phyloP scores from a whole-genome alignment of 2,329 filamentous ascomycete species.

The Trichoderma arundinaceum region DNA sequence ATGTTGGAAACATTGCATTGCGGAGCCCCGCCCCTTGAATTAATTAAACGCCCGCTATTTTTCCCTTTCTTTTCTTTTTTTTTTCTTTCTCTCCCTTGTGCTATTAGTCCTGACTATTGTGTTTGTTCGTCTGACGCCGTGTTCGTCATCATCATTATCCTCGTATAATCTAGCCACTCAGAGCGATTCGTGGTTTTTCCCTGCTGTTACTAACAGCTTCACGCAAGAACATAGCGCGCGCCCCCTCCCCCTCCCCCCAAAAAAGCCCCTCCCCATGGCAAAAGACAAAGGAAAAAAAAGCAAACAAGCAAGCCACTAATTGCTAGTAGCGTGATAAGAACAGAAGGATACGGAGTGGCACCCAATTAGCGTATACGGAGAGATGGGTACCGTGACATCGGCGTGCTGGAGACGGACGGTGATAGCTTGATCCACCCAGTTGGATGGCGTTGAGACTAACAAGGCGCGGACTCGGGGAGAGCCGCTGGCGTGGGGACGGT shows the following conservation, averaged over 20 bases:
- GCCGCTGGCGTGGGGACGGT: constrained; percentile 26
- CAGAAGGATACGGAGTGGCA: neutral
- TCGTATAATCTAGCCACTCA: constrained; percentile 25
- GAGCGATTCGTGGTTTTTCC: constrained; percentile 7
- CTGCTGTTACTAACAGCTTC: neutral
- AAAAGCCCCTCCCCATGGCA: neutral
- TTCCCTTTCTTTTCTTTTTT: constrained; percentile 18
- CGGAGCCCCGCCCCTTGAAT: constrained; percentile 14
- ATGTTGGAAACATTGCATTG: constrained; percentile 15
- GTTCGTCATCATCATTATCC: constrained; percentile 22
- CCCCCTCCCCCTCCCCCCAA: neutral
- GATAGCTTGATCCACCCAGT: constrained; percentile 12
- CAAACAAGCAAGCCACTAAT: constrained; percentile 4
- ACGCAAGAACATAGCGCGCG: constrained; percentile 6
- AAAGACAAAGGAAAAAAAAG: neutral
- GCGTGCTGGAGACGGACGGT: constrained; percentile 12
- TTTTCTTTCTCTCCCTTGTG: neutral
- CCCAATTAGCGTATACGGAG: constrained; percentile 4
- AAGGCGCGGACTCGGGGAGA: constrained; percentile 28
- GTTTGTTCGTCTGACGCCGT: constrained; percentile 5
- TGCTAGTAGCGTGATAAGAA: constrained; percentile 7
- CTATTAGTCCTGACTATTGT: constrained; percentile 1
- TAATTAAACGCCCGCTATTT: constrained; percentile 19
- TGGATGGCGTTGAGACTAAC: constrained; percentile 28
- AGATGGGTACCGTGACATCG: constrained; percentile 29